These are phyloP conservation scores for Sarocladium oryzae DNA, from an alignment of 2,329 filamentous ascomycete species.

Conservation along the genomic window DNA sequence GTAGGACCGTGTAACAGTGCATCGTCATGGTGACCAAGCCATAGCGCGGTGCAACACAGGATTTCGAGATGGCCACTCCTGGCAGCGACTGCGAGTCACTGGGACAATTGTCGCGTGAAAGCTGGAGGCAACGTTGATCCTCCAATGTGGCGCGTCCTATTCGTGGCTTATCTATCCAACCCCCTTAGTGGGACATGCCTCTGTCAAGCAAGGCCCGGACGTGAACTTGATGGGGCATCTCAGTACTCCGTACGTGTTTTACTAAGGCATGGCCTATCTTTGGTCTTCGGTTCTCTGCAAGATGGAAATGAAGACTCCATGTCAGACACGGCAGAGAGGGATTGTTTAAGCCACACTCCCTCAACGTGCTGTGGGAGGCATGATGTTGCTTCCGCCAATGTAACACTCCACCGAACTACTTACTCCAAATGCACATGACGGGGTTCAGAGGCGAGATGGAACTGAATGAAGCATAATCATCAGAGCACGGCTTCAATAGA, in stretches of 20 bases:
- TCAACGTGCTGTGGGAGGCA: background rate
- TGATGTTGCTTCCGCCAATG: background rate
- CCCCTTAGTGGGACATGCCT: no score
- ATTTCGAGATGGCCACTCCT: background rate
- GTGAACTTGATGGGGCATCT: background rate
- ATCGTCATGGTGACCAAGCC: background rate
- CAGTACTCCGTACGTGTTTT: no score
- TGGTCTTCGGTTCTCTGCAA: background rate
- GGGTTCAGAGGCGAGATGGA: background rate
- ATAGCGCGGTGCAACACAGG: background rate
- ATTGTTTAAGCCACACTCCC: background rate
- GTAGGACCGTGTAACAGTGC: background rate
- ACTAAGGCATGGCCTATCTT: no score
- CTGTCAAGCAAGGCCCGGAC: no score
- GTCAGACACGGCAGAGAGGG: background rate
- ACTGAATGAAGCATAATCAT: background rate
- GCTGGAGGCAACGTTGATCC: conserved; percentile 6
- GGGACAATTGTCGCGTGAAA: background rate
- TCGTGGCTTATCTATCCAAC: conserved; percentile 2
- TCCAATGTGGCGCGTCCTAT: background rate
- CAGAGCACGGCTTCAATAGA: background rate
- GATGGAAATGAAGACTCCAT: background rate
- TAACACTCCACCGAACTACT: background rate
- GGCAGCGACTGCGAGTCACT: background rate
- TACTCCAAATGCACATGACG: background rate